phyloP scores from a whole-genome alignment of 2,329 filamentous ascomycete species.

The Dothideomycetes sp. region DNA sequence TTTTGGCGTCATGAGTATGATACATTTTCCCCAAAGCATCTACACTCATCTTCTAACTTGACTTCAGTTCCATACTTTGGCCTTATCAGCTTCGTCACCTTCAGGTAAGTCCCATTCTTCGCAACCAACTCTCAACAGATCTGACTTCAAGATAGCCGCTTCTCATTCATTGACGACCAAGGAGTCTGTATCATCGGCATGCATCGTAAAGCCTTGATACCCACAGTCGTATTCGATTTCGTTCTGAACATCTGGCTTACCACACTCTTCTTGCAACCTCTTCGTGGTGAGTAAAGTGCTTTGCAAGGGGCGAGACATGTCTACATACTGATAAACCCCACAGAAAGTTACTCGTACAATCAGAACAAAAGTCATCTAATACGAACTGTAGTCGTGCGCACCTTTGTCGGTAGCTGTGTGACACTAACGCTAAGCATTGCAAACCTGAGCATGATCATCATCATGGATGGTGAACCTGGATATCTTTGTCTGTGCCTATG shows the following conservation, averaged over 20 bases:
- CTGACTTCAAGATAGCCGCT: conserved; percentile 39
- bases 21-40: conserved; percentile 17
- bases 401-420: conserved; percentile 49
- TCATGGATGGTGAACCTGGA: conserved; percentile 51
- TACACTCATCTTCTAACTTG: not conserved
- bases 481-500: conserved; percentile 60
- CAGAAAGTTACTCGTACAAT: conserved; percentile 49
- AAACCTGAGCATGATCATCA: conserved; percentile 51
- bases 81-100: conserved; percentile 50
- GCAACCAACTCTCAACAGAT: not conserved
- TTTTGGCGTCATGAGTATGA: conserved; percentile 40
- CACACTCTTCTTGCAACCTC: conserved; percentile 51
- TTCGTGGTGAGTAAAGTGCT: conserved; percentile 47
- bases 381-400: conserved; percentile 46
- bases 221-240: conserved; percentile 50
- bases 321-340: not conserved
- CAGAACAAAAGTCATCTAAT: conserved; percentile 38
- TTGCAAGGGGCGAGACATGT: no score
- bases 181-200: conserved; percentile 55
- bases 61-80: conserved; percentile 22
- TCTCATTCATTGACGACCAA: conserved; percentile 43
- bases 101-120: conserved; percentile 41
- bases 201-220: conserved; percentile 49
- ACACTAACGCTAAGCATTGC: conserved; percentile 51
- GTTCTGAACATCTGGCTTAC: conserved; percentile 46